Base-by-base conservation (phyloP, 805 yeast species). In the Metschnikowia matae region DNA sequence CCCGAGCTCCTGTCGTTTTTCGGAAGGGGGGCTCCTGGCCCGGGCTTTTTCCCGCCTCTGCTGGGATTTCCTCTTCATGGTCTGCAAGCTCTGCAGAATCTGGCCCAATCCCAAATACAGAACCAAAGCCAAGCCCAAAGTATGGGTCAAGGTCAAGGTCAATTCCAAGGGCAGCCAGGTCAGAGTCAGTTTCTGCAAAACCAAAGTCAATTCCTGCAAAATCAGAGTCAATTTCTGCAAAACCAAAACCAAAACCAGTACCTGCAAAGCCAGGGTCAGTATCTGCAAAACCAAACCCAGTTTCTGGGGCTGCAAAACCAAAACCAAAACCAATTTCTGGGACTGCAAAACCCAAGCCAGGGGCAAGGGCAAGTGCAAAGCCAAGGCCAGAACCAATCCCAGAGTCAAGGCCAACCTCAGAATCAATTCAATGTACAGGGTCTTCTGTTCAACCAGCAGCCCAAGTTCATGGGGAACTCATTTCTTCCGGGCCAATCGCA, bases 41-140 rank as follows among this genome's bases (percentile, higher is more conserved):
- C 46, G 46, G 55, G 44, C 51, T 54, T 48, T 58, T 56, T 53
- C 56, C 60, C 54, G 55, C 66, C 54, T 18, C 62, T 55, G 45
- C 62, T 52, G 50, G 55, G 64, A 38, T 68, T 62, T 39, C 64
- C 62, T 15, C 70, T 65, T 15, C 40, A 18, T 20, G 40, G 23
- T 18, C 40, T 37, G 44, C 70, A 60, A 32, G 66, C 55, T 33
- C 60, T 57, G 18, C 49, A 51, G 54, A 40, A 49, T 57, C 50
- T 50, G 37, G 40, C 15, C 26, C 40, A 38, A 11, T 26, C 29
- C 11, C 29, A 26, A 26, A 26, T 26, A 26, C 29, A 26, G 29
- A 26, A 26, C 29, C 29, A 26, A 11, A 10, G 29, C 29, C 29
- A 26, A 11, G 29, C 11, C 29, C 29, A 26, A 11, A 26, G 11